phyloP scores from a whole-genome alignment of 768 basidiomycete species.

The Mycena chlorophos region DNA sequence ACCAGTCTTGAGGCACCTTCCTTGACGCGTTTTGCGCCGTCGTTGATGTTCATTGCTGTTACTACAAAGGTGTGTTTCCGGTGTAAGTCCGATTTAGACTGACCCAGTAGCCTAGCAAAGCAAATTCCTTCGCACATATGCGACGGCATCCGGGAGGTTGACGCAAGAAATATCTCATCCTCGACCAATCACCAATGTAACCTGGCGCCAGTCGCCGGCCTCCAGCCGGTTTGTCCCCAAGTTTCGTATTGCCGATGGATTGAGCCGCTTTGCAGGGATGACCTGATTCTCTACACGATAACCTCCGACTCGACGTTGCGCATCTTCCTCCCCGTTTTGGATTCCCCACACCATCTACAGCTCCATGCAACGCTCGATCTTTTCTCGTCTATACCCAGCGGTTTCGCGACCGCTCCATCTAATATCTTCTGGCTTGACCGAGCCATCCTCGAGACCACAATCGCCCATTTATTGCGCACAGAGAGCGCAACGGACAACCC shows the following conservation, averaged over 20 bases:
- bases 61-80: slow-evolving; percentile 51
- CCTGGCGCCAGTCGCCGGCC: slow-evolving; percentile 71
- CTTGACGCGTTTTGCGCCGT: slow-evolving; percentile 68
- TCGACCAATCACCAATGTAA: slow-evolving; percentile 64
- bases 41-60: slow-evolving; percentile 70
- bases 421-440: slow-evolving; percentile 71
- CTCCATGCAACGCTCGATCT: slow-evolving; percentile 78
- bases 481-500: slow-evolving; percentile 44
- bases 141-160: slow-evolving; percentile 69
- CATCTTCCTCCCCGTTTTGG: slow-evolving; percentile 85
- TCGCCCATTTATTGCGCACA: slow-evolving; percentile 43
- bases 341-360: slow-evolving; percentile 81
- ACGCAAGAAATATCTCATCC: slow-evolving; percentile 73
- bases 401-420: slow-evolving; percentile 42
- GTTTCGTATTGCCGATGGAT: not conserved
- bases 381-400: slow-evolving; percentile 56
- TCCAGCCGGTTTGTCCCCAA: slow-evolving; percentile 51
- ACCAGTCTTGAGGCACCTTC: slow-evolving; percentile 51
- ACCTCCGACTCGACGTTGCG: slow-evolving; percentile 81
- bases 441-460: slow-evolving; percentile 50
- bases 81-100: not conserved
- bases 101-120: slow-evolving; percentile 43
- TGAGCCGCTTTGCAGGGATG: slow-evolving; percentile 48
- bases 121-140: slow-evolving; percentile 61
- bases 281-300: slow-evolving; percentile 78